Evolutionary conservation across 306 rosid species (phyloP).

Genomic region (Vigna nakashimae): DNA sequence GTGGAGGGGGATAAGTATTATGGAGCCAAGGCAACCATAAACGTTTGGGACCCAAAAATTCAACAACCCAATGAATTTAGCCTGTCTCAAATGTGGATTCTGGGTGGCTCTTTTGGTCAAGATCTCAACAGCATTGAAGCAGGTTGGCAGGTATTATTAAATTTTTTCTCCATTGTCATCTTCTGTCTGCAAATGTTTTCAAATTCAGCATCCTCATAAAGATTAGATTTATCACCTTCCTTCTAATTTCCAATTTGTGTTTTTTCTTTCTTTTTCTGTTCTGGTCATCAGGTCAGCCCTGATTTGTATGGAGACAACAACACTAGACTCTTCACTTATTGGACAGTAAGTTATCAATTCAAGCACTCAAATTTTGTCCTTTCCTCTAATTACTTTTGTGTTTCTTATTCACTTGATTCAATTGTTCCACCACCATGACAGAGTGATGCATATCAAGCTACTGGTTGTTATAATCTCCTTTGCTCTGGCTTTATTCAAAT

Average conservation of each 20-base stretch:
- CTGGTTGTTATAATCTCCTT: conserved; percentile 70
- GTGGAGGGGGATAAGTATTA: conserved; percentile 60
- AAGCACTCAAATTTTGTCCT: conserved; percentile 16
- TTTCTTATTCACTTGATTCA: conserved; percentile 36
- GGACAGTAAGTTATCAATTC: conserved; percentile 57
- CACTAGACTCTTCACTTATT: conserved; percentile 69
- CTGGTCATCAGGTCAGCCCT: conserved; percentile 58
- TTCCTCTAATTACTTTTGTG: conserved; percentile 9
- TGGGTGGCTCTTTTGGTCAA: conserved; percentile 59
- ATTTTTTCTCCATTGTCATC: conserved; percentile 37
- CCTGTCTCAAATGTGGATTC: conserved; percentile 65
- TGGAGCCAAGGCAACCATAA: conserved; percentile 69
- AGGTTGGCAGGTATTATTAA: conserved; percentile 68
- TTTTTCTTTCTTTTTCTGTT: conserved; percentile 2
- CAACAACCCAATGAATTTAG: conserved; percentile 66
- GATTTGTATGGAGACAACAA: conserved; percentile 63
- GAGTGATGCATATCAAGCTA: conserved; percentile 74
- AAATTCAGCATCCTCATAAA: conserved; percentile 31
- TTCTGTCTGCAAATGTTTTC: conserved; percentile 14
- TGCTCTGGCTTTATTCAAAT: conserved; percentile 69
- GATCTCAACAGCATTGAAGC: conserved; percentile 71
- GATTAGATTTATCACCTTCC: conserved; percentile 14
- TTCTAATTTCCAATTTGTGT: conserved; percentile 36
- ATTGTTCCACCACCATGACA: conserved; percentile 39
- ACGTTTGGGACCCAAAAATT: conserved; percentile 68